Percentiles rank a stretch among this genome's conserved stretches.
Conservation (phyloP, 352 stramenopile species). For the Phytophthora idaei region DNA sequence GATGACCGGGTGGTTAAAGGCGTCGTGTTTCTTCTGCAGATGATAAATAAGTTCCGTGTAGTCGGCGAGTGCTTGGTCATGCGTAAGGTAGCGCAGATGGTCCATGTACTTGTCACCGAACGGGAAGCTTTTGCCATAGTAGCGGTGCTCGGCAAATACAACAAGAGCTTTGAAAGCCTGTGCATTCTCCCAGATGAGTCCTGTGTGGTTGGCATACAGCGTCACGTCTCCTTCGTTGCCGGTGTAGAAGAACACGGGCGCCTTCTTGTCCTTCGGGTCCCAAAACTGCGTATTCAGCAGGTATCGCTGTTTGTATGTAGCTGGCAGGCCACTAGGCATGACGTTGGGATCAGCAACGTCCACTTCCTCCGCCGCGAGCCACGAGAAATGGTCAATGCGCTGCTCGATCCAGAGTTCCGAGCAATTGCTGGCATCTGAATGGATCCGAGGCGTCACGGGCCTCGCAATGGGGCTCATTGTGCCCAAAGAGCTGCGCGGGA, state of each 20-base stretch:
- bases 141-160: conserved; percentile 96
- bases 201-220: conserved; percentile 94
- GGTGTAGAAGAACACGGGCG: conserved; percentile 93
- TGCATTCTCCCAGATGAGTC: conserved; percentile 95
- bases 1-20: conserved; percentile 87
- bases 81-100: conserved; percentile 84
- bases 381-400: conserved; percentile 91
- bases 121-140: conserved; percentile 92
- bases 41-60: conserved; percentile 90
- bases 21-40: conserved; percentile 78
- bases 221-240: conserved; percentile 95
- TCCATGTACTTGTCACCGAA: conserved; percentile 73
- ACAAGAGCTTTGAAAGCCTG: conserved; percentile 87
- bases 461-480: conserved; percentile 17
- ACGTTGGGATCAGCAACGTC: conserved; percentile 11
- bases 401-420: conserved; percentile 89
- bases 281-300: conserved; percentile 90
- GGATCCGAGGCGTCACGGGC: conserved; percentile 19
- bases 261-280: conserved; percentile 63
- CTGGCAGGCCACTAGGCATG: conserved; percentile 29
- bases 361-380: conserved; percentile 39
- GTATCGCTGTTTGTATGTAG: conserved; percentile 89
- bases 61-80: conserved; percentile 94
- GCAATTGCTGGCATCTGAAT: conserved; percentile 73
- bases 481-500: conserved; percentile 46